Conservation (phyloP, 805 yeast genomes). For the Teunomyces cretensis region DNA sequence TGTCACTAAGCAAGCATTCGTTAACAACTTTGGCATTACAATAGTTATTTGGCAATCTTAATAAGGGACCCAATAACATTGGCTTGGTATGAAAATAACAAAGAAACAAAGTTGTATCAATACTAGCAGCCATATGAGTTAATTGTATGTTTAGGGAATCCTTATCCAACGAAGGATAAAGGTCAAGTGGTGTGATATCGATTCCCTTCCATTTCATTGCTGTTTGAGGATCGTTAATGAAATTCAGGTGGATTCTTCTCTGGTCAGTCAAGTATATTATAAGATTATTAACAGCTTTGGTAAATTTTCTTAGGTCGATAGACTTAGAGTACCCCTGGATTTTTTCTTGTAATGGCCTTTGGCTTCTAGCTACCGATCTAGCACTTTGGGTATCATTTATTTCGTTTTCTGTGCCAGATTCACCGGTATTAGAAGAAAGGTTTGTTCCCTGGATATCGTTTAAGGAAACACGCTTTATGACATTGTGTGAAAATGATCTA, state of each 20-base stretch:
- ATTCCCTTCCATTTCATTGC: constrained; percentile 47
- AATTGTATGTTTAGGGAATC: constrained; percentile 22
- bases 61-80: constrained; percentile 75
- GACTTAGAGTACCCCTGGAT: constrained; percentile 15
- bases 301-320: constrained; percentile 24
- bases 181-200: constrained; percentile 40
- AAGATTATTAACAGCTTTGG: constrained; percentile 39
- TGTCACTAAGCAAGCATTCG: constrained; percentile 44
- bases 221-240: constrained; percentile 30
- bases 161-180: constrained; percentile 32
- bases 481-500: constrained; percentile 14
- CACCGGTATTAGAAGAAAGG: constrained; percentile 10
- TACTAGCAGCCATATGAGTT: constrained; percentile 39
- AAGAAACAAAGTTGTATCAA: constrained; percentile 78
- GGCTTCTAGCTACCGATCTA: constrained; percentile 1
- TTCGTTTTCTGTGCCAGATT: constrained; percentile 17
- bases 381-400: background rate
- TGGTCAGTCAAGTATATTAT: constrained; percentile 53
- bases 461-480: constrained; percentile 19
- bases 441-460: constrained; percentile 15
- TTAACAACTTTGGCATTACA: constrained; percentile 70
- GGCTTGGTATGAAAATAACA: constrained; percentile 71
- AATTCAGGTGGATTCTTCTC: constrained; percentile 45
- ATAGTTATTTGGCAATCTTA: constrained; percentile 67
- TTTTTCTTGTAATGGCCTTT: background rate